A percentile compares a stretch with the other conserved stretches of the same genome.
phyloP scores from a whole-genome alignment of 805 yeast species.

The Tanozyma kutaoensis region DNA sequence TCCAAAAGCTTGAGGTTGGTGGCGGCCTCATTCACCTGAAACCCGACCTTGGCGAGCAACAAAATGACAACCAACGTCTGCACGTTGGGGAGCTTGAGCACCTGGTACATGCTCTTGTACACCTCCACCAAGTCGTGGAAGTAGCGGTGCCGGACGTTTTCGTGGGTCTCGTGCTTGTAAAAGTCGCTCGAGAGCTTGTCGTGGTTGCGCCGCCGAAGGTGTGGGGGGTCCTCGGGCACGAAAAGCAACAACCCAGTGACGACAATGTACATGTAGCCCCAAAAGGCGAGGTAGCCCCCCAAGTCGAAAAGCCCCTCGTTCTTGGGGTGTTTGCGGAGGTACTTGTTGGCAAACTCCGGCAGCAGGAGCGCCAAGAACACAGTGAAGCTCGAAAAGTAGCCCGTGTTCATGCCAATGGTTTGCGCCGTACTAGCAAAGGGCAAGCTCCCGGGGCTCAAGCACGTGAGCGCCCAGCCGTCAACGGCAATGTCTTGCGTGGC shows the following conservation, averaged over 20 bases:
- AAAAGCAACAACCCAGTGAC: constrained; percentile 51
- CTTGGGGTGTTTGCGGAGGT: constrained; percentile 47
- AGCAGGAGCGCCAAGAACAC: constrained; percentile 85
- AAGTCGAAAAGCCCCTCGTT: constrained; percentile 58
- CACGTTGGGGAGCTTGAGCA: constrained; percentile 57
- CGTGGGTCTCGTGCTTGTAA: constrained; percentile 11
- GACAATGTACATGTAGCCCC: constrained; percentile 61
- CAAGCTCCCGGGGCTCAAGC: constrained; percentile 62
- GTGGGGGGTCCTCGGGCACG: constrained; percentile 62
- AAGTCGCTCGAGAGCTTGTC: constrained; percentile 15
- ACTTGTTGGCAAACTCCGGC: constrained; percentile 83
- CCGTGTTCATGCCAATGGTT: constrained; percentile 87
- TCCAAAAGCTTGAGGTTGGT: constrained; percentile 85
- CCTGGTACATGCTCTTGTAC: constrained; percentile 53
- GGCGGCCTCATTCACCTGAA: constrained; percentile 92
- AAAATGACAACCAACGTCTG: constrained; percentile 65
- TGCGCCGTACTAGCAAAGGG: constrained; percentile 96
- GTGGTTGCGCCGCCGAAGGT: constrained; percentile 19
- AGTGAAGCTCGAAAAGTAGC: constrained; percentile 85
- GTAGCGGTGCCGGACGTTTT: constrained; percentile 3
- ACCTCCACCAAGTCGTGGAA: constrained; percentile 32
- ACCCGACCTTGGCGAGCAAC: constrained; percentile 75
- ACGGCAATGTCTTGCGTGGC: constrained; percentile 99
- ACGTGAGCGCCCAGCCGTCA: constrained; percentile 97
- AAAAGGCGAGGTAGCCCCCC: constrained; percentile 61